phyloP scores from a whole-genome alignment of 2,329 filamentous ascomycete genomes.

The Paraconiothyrium sp. region DNA sequence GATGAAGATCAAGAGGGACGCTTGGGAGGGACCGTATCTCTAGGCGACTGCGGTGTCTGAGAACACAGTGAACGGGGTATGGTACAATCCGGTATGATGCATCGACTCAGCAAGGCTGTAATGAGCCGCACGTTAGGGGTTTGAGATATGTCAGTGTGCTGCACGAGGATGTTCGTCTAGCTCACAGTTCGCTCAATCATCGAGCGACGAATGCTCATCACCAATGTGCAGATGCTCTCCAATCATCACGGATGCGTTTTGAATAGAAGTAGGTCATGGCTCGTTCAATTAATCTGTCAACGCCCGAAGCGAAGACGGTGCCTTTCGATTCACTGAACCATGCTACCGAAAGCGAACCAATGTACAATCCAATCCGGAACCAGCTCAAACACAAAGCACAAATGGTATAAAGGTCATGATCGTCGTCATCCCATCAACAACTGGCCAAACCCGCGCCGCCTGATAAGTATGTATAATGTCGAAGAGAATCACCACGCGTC shows the following conservation, averaged over 20 bases:
- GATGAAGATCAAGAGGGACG: conserved; percentile 80
- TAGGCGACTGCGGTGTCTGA: conserved; percentile 14
- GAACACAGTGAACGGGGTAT: neutral
- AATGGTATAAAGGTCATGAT: conserved; percentile 8
- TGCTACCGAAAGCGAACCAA: conserved; percentile 1
- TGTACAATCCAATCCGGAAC: neutral
- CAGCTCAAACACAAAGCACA: neutral
- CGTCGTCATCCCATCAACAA: neutral
- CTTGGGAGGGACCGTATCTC: conserved; percentile 63
- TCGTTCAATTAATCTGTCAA: neutral
- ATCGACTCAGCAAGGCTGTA: no score
- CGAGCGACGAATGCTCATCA: neutral
- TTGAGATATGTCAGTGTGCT: no score
- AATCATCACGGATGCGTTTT: neutral
- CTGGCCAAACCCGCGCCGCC: no score
- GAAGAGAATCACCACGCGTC: conserved; percentile 35
- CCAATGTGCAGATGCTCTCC: neutral
- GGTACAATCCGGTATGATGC: neutral
- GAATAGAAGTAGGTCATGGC: neutral
- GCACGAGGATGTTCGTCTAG: neutral
- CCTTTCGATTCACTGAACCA: neutral
- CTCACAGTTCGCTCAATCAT: neutral
- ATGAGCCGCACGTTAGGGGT: no score
- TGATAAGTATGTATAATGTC: neutral
- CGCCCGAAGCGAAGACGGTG: neutral